Base-by-base conservation (phyloP, 1,284 basidiomycete species). In the Microbotryomycetes sp. region DNA sequence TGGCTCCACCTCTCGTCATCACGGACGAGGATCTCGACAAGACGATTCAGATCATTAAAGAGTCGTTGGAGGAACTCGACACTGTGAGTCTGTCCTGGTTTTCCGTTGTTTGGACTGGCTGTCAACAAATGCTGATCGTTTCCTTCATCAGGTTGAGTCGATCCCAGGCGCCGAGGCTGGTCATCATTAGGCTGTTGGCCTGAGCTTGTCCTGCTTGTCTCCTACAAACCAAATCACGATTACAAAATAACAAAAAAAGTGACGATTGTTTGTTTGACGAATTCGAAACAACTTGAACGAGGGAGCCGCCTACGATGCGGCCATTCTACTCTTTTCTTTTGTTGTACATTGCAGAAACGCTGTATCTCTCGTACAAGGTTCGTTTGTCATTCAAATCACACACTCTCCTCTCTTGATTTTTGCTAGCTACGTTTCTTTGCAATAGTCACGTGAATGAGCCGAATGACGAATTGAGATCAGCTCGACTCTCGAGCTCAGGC, bases 1-100 rank as follows among this genome's bases (percentile, higher is more conserved):
- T 98, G 72, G 90, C 94, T 1, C 94, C 94, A 3, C 94, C 94
- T 1, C 79, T 98, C 49, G 91, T 97, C 60, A 97, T 98, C 66
- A 80, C 83, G 23, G 89, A 97, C 73, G 84, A 83, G 46, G 91
- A 97, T 66, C 74, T 97, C 59, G 78, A 81, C 74, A 84, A 83
- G 76, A 87, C 86, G 19, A 80, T 97, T 16, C 76, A 78, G 59
- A 84, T 90, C 61, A 92, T 98, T 72, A 83, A 81, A 49, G 81
- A 88, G 70, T 86, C 85, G 46, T 78, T 97, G 53, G 75, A 79
- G 22, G 91, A 96, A 73, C 81, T 97, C 54, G 94, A 97, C 76
- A 80, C 79, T 76, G 88, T 89, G 46, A 23, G 59, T 36, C 22
- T 16, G 16, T 5, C 16, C 9, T 36, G n/a, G 14, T 12, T 12